phyloP scores from a whole-genome alignment of 1,139 yeast genomes.

The Saccharomyces hybrid region DNA sequence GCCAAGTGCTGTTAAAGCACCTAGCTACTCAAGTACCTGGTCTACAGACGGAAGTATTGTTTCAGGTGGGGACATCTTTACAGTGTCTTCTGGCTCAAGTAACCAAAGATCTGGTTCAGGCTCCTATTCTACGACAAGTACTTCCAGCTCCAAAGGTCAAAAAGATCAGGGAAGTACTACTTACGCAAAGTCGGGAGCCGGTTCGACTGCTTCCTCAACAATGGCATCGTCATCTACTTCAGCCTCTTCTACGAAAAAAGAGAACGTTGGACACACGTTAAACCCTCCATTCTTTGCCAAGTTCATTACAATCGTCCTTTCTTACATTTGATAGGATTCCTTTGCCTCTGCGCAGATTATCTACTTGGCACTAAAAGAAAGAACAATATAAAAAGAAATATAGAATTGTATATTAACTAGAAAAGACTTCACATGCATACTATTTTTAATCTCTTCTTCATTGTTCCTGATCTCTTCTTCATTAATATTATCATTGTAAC shows the following conservation, averaged over 20 bases:
- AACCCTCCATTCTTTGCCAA: background rate
- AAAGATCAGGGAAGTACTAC: background rate
- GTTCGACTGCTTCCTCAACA: background rate
- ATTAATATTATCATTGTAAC: background rate
- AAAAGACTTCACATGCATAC: background rate
- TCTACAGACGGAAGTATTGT: constrained; percentile 12
- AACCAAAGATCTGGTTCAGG: background rate
- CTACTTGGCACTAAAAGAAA: background rate
- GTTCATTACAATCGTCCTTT: background rate
- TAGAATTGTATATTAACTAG: background rate
- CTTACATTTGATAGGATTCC: background rate
- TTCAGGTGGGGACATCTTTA: background rate
- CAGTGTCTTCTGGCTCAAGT: background rate
- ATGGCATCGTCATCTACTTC: background rate
- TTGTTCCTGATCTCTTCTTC: background rate
- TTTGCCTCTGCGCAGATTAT: background rate
- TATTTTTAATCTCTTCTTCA: background rate
- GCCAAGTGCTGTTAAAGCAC: constrained; percentile 42
- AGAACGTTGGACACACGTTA: background rate
- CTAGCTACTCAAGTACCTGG: constrained; percentile 34
- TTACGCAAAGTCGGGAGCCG: background rate
- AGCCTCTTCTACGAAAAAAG: background rate
- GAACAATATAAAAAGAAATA: background rate
- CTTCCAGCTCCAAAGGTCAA: background rate
- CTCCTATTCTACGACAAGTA: background rate